phyloP scores from a whole-genome alignment of 2,329 filamentous ascomycete genomes.

The Ambrosiella xylebori region DNA sequence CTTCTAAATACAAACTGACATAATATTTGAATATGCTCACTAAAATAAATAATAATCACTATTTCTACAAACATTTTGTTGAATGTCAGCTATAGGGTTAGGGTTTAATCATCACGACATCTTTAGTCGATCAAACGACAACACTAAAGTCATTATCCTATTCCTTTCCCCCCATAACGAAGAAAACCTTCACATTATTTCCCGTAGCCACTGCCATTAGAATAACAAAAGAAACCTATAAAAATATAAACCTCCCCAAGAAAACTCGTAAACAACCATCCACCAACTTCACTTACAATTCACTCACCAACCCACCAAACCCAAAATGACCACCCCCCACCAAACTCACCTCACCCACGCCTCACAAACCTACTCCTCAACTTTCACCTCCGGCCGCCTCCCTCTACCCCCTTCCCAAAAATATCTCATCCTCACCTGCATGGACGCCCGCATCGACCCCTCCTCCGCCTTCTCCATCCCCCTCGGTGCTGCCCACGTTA shows the following conservation, averaged over 20 bases:
- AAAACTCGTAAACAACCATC: too few species aligned
- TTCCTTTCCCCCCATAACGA: neutral
- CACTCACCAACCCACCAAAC: neutral
- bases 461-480: slow-evolving; percentile 42
- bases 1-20: too few species aligned
- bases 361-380: neutral
- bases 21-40: too few species aligned
- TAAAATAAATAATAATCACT: too few species aligned
- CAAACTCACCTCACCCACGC: neutral
- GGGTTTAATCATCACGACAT: neutral
- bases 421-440: slow-evolving; percentile 45
- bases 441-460: slow-evolving; percentile 48
- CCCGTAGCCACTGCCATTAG: too few species aligned
- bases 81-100: neutral
- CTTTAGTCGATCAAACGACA: neutral
- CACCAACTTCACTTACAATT: neutral
- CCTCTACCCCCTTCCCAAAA: slow-evolving; percentile 51
- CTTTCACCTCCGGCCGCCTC: slow-evolving; percentile 45
- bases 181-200: neutral
- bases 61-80: too few species aligned
- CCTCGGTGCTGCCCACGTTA: slow-evolving; percentile 49
- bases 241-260: too few species aligned
- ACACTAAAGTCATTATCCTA: neutral
- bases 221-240: too few species aligned
- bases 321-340: neutral